Percentiles rank a stretch among this genome's conserved stretches.
phyloP scores from a whole-genome alignment of 306 rosid species.

The Dryas alaskensis region DNA sequence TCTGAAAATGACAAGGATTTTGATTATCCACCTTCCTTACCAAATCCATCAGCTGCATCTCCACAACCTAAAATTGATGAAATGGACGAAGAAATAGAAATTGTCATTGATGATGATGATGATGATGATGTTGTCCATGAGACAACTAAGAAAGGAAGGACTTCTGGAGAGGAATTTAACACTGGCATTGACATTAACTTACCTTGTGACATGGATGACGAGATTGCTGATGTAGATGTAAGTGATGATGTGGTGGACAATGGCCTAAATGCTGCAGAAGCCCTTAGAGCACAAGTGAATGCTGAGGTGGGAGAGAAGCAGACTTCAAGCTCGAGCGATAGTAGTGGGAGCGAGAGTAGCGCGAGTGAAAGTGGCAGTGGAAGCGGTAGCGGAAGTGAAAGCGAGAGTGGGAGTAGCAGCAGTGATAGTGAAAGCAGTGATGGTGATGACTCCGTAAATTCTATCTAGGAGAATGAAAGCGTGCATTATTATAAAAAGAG shows the following conservation, averaged over 20 bases:
- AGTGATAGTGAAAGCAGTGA: slow-evolving; percentile 13
- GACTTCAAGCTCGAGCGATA: neutral
- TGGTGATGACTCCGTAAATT: neutral
- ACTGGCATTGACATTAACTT: slow-evolving; percentile 6
- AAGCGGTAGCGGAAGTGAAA: slow-evolving; percentile 2
- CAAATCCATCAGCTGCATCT: slow-evolving; percentile 4
- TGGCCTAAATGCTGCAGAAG: slow-evolving; percentile 16
- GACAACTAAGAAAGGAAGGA: neutral
- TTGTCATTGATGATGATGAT: slow-evolving; percentile 9
- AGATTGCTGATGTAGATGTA: slow-evolving; percentile 9
- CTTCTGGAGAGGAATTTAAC: neutral
- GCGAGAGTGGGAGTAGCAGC: neutral
- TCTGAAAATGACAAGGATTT: neutral
- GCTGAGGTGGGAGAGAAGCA: slow-evolving; percentile 2
- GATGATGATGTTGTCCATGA: neutral
- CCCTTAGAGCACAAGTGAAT: slow-evolving; percentile 19
- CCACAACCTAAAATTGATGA: neutral
- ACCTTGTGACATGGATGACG: slow-evolving; percentile 4
- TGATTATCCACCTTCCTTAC: neutral
- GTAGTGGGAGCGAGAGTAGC: slow-evolving; percentile 10
- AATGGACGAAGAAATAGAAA: slow-evolving; percentile 1
- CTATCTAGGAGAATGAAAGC: neutral
- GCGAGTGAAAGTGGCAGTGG: neutral
- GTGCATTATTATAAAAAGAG: neutral
- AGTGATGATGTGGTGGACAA: slow-evolving; percentile 10